These are phyloP conservation scores for Epichloe bromicola DNA, from an alignment of 2,329 filamentous ascomycete genomes.

Conservation along the genomic window DNA sequence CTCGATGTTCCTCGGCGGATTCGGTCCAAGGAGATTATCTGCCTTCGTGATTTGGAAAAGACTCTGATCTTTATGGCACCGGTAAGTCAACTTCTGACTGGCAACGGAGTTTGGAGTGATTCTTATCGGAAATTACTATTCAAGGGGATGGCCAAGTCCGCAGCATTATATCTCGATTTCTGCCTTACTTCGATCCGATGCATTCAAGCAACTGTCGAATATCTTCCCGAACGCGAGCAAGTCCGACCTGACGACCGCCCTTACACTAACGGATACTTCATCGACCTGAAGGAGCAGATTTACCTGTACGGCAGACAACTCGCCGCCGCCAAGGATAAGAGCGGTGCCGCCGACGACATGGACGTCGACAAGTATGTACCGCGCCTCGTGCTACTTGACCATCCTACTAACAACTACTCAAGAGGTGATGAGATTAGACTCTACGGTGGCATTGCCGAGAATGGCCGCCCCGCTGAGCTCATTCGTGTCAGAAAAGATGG, in stretches of 20 bases:
- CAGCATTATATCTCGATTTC: constrained; percentile 67
- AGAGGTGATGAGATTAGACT: constrained; percentile 60
- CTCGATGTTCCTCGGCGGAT: constrained; percentile 69
- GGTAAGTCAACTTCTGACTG: constrained; percentile 61
- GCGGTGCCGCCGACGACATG: constrained; percentile 44
- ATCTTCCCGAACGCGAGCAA: constrained; percentile 76
- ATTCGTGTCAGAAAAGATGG: constrained; percentile 72
- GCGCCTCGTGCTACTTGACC: constrained; percentile 17
- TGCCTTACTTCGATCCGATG: constrained; percentile 83
- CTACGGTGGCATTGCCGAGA: constrained; percentile 67
- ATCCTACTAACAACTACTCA: constrained; percentile 16
- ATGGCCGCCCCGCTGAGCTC: constrained; percentile 72
- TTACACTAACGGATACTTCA: constrained; percentile 92
- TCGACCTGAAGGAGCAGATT: constrained; percentile 91
- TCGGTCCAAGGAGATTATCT: constrained; percentile 73
- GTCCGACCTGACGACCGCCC: constrained; percentile 72
- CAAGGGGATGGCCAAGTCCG: constrained; percentile 67
- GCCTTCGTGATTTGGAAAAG: constrained; percentile 88
- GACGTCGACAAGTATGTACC: constrained; percentile 43
- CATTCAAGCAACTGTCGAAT: constrained; percentile 78
- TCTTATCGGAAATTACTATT: constrained; percentile 56
- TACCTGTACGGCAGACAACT: constrained; percentile 79
- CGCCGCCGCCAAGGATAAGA: constrained; percentile 57
- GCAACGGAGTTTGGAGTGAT: constrained; percentile 45
- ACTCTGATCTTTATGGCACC: constrained; percentile 81